These are phyloP conservation scores for Clitopilus hobsonii DNA, from an alignment of 768 basidiomycete genomes.

Conservation along the genomic window DNA sequence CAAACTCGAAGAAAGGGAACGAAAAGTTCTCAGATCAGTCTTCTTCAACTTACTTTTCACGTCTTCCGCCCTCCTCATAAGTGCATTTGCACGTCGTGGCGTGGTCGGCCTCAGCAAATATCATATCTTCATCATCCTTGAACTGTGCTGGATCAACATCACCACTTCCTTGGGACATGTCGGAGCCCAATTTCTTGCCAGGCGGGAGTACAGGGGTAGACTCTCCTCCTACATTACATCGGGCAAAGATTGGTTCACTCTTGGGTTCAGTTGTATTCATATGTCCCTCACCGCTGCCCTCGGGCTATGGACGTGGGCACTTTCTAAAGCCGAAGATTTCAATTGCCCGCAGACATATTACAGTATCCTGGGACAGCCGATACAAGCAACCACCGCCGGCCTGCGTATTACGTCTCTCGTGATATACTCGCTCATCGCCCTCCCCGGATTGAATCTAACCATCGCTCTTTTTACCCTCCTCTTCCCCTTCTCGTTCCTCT, in stretches of 20 bases:
- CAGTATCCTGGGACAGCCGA: background rate
- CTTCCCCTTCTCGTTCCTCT: background rate
- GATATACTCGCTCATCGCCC: background rate
- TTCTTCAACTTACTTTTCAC: constrained; percentile 17
- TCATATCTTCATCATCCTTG: constrained; percentile 20
- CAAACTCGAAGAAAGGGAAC: constrained; percentile 13
- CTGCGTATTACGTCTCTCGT: background rate
- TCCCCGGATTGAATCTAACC: background rate
- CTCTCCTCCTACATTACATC: background rate
- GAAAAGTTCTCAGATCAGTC: constrained; percentile 2
- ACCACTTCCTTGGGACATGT: constrained; percentile 4
- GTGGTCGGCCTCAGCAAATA: constrained; percentile 11
- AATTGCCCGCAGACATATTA: background rate
- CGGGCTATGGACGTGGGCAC: background rate
- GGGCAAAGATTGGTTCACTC: background rate
- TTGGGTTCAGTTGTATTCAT: background rate
- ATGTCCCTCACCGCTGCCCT: background rate
- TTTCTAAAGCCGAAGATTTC: background rate
- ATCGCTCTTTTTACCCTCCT: background rate
- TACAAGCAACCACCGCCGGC: background rate
- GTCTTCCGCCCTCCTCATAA: constrained; percentile 19
- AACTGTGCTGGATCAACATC: constrained; percentile 23
- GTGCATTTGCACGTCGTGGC: constrained; percentile 15
- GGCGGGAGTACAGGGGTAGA: background rate
- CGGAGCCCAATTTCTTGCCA: background rate